Evolutionary conservation across 2,329 filamentous ascomycete species (phyloP).

Genomic region (Fusarium vanettenii): DNA sequence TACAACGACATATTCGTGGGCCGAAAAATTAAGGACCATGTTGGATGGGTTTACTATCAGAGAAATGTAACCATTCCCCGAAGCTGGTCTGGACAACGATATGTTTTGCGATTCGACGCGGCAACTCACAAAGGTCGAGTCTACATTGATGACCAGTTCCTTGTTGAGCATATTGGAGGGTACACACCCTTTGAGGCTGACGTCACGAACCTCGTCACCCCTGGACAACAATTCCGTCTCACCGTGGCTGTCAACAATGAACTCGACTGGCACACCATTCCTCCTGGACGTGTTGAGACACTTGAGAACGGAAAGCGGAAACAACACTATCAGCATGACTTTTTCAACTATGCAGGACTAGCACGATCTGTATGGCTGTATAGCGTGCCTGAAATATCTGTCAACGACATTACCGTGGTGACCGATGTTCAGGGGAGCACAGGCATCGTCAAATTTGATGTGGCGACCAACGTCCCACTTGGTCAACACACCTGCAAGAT

Average conservation of each 20-base stretch:
- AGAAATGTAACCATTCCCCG: conserved; percentile 7
- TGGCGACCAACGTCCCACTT: neutral
- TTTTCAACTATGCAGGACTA: conserved; percentile 23
- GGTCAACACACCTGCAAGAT: neutral
- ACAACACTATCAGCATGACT: conserved; percentile 31
- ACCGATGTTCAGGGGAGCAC: conserved; percentile 7
- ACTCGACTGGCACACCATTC: conserved; percentile 22
- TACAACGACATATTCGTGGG: conserved; percentile 30
- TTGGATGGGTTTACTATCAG: conserved; percentile 30
- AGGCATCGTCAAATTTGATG: conserved; percentile 7
- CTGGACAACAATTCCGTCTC: conserved; percentile 7
- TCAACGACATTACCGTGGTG: conserved; percentile 9
- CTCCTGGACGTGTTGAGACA: conserved; percentile 14
- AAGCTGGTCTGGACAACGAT: conserved; percentile 12
- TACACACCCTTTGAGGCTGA: conserved; percentile 24
- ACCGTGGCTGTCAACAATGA: conserved; percentile 25
- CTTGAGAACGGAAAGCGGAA: conserved; percentile 13
- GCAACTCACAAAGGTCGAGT: conserved; percentile 22
- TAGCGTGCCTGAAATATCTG: neutral
- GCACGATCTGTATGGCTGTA: conserved; percentile 21
- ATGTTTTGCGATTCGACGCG: conserved; percentile 15
- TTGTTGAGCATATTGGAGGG: conserved; percentile 21
- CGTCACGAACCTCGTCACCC: neutral
- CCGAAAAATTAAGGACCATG: conserved; percentile 14
- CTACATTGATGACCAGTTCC: conserved; percentile 20